Evolutionary conservation across 176 grass and related monocot genomes (phyloP).

Genomic region (Melocanna baccifera): DNA sequence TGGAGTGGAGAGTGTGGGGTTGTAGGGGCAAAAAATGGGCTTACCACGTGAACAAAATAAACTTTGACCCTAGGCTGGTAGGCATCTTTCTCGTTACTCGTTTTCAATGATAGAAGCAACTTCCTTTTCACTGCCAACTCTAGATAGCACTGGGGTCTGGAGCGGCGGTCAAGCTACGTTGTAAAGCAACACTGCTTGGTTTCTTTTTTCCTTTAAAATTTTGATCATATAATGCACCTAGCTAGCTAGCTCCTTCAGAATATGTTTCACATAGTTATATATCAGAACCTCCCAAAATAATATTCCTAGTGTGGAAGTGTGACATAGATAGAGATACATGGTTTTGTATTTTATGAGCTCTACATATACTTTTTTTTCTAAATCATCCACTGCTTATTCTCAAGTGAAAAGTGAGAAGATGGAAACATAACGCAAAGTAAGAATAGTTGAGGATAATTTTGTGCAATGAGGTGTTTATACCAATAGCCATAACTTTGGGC

Average conservation of each 20-base stretch:
- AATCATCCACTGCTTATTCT: no score
- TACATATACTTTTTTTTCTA: not conserved
- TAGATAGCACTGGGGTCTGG: not conserved
- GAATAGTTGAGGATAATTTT: no score
- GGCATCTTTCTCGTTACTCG: not conserved
- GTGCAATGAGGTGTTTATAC: no score
- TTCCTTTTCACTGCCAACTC: not conserved
- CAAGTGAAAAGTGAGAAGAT: no score
- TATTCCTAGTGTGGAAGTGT: no score
- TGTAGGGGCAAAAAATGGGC: not conserved
- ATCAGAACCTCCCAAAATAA: no score
- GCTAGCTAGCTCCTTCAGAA: no score
- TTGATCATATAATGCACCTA: not conserved
- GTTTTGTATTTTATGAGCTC: not conserved
- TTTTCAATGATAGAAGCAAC: not conserved
- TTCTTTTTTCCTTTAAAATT: not conserved
- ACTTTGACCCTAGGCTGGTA: not conserved
- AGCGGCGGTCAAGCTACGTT: not conserved
- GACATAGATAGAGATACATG: no score
- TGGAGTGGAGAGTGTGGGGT: not conserved
- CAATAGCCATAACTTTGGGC: no score
- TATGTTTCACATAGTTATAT: no score
- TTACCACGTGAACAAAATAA: not conserved
- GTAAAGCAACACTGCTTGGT: not conserved
- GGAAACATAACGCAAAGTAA: no score